Evolutionary conservation across 176 grass and related monocot genomes (phyloP).

Genomic region (Aegilops speltoides): DNA sequence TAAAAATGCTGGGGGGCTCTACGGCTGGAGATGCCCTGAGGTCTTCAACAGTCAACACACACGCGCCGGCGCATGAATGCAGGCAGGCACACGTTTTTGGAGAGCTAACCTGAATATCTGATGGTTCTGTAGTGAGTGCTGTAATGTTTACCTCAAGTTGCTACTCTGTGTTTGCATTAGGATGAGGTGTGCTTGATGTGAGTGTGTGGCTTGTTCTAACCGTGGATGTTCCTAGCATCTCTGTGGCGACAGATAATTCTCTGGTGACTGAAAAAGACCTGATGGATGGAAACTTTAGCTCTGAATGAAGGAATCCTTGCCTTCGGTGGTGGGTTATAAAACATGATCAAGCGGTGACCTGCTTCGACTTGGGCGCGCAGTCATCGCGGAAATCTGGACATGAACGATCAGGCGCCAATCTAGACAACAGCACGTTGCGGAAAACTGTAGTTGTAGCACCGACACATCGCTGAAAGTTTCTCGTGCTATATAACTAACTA

Average conservation of each 20-base stretch:
- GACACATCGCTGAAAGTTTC: neutral
- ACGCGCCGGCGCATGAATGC: neutral
- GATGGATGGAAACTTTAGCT: neutral
- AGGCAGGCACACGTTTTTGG: neutral
- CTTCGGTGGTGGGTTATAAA: too few relatives aligned
- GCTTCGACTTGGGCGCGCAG: neutral
- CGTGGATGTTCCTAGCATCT: too few relatives aligned
- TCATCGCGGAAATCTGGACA: too few relatives aligned
- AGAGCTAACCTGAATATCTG: neutral
- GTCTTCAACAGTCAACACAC: neutral
- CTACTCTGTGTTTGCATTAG: neutral
- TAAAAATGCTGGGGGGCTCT: too few relatives aligned
- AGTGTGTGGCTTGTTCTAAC: too few relatives aligned
- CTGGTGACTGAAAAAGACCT: too few relatives aligned
- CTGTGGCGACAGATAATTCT: neutral
- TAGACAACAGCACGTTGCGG: too few relatives aligned
- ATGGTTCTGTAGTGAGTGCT: neutral
- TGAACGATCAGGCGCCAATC: too few relatives aligned
- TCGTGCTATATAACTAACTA: neutral
- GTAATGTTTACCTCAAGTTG: neutral
- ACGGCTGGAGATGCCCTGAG: too few relatives aligned
- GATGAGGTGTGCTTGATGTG: neutral
- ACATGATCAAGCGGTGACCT: neutral
- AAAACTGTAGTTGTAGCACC: too few relatives aligned
- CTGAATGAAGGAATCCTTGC: too few relatives aligned